Conservation (phyloP, 495 filamentous ascomycete species). For the Tuber magnatum region DNA sequence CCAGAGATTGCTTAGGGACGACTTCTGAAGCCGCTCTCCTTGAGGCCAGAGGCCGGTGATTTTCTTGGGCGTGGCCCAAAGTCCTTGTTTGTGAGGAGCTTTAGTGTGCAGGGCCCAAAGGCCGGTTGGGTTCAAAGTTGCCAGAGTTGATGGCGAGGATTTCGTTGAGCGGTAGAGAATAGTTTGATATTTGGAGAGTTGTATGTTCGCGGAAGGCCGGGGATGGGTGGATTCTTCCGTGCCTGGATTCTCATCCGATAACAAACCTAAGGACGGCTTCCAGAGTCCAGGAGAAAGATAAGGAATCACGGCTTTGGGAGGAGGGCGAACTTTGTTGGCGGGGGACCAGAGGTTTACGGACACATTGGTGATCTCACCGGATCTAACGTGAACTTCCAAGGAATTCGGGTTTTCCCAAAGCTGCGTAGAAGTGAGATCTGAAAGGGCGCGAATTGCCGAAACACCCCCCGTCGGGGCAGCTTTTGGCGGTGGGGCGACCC, state of each 20-base stretch:
- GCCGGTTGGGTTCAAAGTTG: background rate
- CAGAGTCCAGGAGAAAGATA: background rate
- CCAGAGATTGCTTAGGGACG: conserved; percentile 11
- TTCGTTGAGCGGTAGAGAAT: background rate
- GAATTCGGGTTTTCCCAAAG: conserved; percentile 10
- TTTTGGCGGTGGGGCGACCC: background rate
- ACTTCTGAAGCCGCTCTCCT: background rate
- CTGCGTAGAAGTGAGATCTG: conserved; percentile 6
- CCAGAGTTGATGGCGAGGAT: background rate
- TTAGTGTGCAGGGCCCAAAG: conserved; percentile 13
- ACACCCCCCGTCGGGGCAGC: background rate
- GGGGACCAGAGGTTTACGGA: background rate
- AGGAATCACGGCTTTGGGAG: background rate
- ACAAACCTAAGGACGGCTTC: background rate
- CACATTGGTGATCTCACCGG: background rate
- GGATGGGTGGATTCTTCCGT: conserved; percentile 1
- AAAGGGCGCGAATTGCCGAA: conserved; percentile 7
- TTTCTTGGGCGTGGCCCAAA: conserved; percentile 16
- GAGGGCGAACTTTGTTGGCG: background rate
- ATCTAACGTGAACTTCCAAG: background rate
- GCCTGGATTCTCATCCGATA: background rate
- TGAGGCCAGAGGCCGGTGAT: conserved; percentile 19
- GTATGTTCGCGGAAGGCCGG: conserved; percentile 12
- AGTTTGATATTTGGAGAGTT: background rate
- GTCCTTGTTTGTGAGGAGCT: background rate